Evolutionary conservation across 441 rosid genomes (phyloP).

Genomic region (Manihot esculenta): DNA sequence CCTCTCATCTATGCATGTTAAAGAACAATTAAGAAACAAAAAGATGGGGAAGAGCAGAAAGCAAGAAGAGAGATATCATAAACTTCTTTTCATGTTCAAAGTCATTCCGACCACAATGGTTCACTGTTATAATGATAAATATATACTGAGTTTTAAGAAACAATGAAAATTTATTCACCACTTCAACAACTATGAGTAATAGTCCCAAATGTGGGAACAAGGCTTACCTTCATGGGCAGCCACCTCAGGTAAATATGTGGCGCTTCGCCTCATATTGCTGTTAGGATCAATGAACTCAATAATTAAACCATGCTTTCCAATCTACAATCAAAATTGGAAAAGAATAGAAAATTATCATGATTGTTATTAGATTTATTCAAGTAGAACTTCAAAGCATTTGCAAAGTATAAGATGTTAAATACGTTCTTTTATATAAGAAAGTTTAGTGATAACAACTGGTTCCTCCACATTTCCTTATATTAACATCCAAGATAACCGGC

Average conservation of each 20-base stretch:
- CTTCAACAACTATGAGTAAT: too few species aligned
- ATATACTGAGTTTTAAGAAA: too few species aligned
- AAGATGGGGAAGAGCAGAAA: too few species aligned
- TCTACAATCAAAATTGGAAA: slow-evolving; percentile 39
- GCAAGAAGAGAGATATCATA: too few species aligned
- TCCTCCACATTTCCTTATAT: background rate
- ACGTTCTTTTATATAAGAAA: background rate
- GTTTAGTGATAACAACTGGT: background rate
- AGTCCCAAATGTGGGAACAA: background rate
- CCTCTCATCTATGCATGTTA: too few species aligned
- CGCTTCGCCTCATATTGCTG: slow-evolving; percentile 58
- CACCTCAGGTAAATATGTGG: slow-evolving; percentile 96
- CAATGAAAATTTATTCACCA: too few species aligned
- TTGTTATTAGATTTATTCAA: background rate
- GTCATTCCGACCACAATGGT: too few species aligned
- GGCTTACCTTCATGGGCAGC: slow-evolving; percentile 93
- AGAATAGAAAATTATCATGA: background rate
- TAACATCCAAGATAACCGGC: too few species aligned
- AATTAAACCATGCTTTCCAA: slow-evolving; percentile 88
- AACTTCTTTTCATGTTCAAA: too few species aligned
- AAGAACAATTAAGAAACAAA: too few species aligned
- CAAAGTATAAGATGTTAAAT: background rate
- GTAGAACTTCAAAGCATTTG: background rate
- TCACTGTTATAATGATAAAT: too few species aligned
- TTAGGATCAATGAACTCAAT: slow-evolving; percentile 87